Conservation (phyloP, 2,329 filamentous ascomycete genomes). For the Penicillium sp. region DNA sequence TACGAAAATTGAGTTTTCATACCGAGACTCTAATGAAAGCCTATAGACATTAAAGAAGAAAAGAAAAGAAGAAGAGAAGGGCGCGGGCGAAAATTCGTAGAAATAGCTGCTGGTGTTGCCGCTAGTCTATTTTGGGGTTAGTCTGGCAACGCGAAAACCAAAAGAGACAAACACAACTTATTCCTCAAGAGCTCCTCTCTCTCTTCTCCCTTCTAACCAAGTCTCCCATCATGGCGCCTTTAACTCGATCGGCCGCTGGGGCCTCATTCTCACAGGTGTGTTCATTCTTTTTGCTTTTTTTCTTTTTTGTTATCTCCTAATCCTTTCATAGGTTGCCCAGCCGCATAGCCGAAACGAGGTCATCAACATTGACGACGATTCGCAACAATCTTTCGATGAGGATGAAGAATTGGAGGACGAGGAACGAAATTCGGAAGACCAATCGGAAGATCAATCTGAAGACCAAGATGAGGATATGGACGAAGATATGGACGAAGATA, state of each 20-base stretch:
- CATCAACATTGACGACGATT: slow-evolving; percentile 41
- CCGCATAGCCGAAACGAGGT: slow-evolving; percentile 33
- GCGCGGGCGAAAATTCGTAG: slow-evolving; percentile 28
- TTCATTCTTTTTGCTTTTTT: background rate
- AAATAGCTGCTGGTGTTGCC: slow-evolving; percentile 29
- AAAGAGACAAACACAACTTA: slow-evolving; percentile 31
- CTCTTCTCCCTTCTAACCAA: slow-evolving; percentile 22
- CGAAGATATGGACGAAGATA: slow-evolving; percentile 29
- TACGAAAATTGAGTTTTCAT: slow-evolving; percentile 88
- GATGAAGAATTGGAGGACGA: slow-evolving; percentile 26
- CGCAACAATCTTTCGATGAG: slow-evolving; percentile 27
- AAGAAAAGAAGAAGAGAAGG: slow-evolving; percentile 49
- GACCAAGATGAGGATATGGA: slow-evolving; percentile 18
- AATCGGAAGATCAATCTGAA: background rate
- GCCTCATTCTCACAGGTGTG: slow-evolving; percentile 17
- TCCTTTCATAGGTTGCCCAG: slow-evolving; percentile 18
- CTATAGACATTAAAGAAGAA: slow-evolving; percentile 60
- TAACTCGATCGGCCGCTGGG: slow-evolving; percentile 32
- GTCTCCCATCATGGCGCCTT: slow-evolving; percentile 37
- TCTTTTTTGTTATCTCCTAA: slow-evolving; percentile 9
- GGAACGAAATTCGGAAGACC: slow-evolving; percentile 14
- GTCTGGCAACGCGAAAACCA: slow-evolving; percentile 33
- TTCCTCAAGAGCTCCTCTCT: slow-evolving; percentile 16
- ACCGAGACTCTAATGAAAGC: slow-evolving; percentile 99
- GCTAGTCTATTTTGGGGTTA: slow-evolving; percentile 36